A percentile compares a stretch with the other conserved stretches of the same genome.
Conservation (phyloP, 805 yeast genomes). For the Ogataea trehaloabstinens region DNA sequence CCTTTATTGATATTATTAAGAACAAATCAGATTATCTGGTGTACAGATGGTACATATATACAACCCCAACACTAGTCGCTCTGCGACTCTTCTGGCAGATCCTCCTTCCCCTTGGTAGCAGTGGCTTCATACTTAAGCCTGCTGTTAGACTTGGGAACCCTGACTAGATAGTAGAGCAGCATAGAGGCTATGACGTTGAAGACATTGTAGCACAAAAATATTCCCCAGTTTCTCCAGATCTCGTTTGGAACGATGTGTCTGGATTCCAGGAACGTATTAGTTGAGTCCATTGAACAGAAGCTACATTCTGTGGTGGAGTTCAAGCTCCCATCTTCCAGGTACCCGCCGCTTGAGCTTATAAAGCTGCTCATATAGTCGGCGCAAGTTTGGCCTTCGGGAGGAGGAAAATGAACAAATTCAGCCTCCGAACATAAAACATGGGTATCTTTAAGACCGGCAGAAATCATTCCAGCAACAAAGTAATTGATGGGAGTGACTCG, state of each 20-base stretch:
- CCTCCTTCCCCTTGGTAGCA: no score
- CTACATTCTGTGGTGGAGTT: conserved; percentile 45
- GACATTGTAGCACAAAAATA: conserved; percentile 50
- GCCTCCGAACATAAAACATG: conserved; percentile 43
- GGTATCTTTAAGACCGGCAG: conserved; percentile 3
- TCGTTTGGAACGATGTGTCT: conserved; percentile 41
- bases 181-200: conserved; percentile 39
- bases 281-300: conserved; percentile 43
- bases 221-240: conserved; percentile 67
- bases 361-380: conserved; percentile 42
- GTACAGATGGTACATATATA: no score
- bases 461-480: conserved; percentile 45
- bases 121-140: no score
- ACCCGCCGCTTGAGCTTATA: conserved; percentile 48
- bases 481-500: conserved; percentile 70
- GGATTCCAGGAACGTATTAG: conserved; percentile 43
- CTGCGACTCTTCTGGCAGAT: no score
- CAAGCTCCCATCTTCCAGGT: conserved; percentile 50
- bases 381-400: conserved; percentile 64
- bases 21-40: no score
- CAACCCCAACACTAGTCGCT: no score
- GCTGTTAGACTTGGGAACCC: conserved; percentile 9
- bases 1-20: no score
- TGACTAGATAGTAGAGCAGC: conserved; percentile 1
- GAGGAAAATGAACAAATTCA: conserved; percentile 49